Evolutionary conservation across 129 eudicot genomes (phyloP).

Genomic region (Flaveria trinervia): DNA sequence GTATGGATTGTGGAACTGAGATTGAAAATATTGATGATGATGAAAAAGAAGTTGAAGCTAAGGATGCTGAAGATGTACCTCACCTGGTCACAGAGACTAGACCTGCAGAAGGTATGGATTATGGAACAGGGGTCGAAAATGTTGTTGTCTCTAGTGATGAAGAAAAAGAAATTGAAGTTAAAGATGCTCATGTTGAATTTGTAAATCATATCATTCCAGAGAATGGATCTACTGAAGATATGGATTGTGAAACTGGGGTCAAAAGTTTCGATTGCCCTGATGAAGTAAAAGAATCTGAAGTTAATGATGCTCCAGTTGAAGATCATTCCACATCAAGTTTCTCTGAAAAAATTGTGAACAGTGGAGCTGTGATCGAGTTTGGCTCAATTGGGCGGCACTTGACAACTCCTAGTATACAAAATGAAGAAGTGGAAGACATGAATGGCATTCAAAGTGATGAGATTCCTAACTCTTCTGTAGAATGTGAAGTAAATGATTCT

Average conservation of each 20-base stretch:
- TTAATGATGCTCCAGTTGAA: slow-evolving; percentile 33
- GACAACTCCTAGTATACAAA: slow-evolving; percentile 18
- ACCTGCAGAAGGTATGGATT: slow-evolving; percentile 8
- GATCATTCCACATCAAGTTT: slow-evolving; percentile 25
- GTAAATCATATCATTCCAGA: slow-evolving; percentile 27
- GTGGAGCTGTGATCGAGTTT: slow-evolving; percentile 39
- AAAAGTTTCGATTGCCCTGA: slow-evolving; percentile 33
- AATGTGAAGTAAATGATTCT: slow-evolving; percentile 40
- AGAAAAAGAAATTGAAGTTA: slow-evolving; percentile 33
- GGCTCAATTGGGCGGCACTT: slow-evolving; percentile 44
- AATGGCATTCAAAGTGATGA: slow-evolving; percentile 34
- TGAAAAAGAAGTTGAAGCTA: slow-evolving; percentile 28
- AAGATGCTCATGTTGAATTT: slow-evolving; percentile 34
- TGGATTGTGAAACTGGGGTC: slow-evolving; percentile 25
- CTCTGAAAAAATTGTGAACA: slow-evolving; percentile 21
- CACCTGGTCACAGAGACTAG: slow-evolving; percentile 27
- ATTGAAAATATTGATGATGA: slow-evolving; percentile 28
- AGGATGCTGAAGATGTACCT: slow-evolving; percentile 27
- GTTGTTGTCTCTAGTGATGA: slow-evolving; percentile 32
- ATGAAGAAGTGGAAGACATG: slow-evolving; percentile 30
- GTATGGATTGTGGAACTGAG: slow-evolving; percentile 18
- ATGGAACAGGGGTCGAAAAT: slow-evolving; percentile 35
- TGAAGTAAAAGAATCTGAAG: slow-evolving; percentile 31
- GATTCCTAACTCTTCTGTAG: slow-evolving; percentile 34
- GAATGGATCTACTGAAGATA: slow-evolving; percentile 13